Evolutionary conservation across 108 stramenopile genomes (phyloP).

Genomic region (Discostella stelligeroides): DNA sequence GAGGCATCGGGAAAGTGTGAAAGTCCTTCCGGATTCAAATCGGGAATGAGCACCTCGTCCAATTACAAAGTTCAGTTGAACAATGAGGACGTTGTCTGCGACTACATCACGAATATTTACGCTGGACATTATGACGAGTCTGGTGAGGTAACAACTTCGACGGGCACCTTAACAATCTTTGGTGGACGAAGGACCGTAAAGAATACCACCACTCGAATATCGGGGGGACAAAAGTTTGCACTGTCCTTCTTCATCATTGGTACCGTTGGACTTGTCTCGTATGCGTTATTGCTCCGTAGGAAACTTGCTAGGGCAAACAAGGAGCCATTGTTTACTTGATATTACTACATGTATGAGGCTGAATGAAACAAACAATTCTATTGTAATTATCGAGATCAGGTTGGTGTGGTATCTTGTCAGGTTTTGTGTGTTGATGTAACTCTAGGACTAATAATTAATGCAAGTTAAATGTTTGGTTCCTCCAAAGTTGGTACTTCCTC

Average conservation of each 20-base stretch:
- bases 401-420: no score
- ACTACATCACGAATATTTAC: slow-evolving; percentile 45
- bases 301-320: slow-evolving; percentile 7
- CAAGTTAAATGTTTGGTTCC: no score
- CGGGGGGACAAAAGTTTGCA: slow-evolving; percentile 84
- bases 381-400: no score
- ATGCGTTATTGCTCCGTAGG: slow-evolving; percentile 70
- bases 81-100: slow-evolving; percentile 75
- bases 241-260: slow-evolving; percentile 80
- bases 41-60: slow-evolving; percentile 45
- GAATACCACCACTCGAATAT: slow-evolving; percentile 34
- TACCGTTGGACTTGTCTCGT: slow-evolving; percentile 71
- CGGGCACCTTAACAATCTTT: neutral
- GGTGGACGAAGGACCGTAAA: slow-evolving; percentile 38
- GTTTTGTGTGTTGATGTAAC: no score
- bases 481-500: no score
- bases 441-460: no score
- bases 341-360: no score
- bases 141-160: slow-evolving; percentile 39
- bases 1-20: slow-evolving; percentile 85
- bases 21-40: slow-evolving; percentile 62
- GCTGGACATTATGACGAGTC: slow-evolving; percentile 43
- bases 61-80: slow-evolving; percentile 63
- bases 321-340: neutral
- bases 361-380: no score